A percentile compares a stretch with the other conserved stretches of the same genome.
These are phyloP conservation scores for Candida ponderosae DNA, from an alignment of 805 yeast species.

Conservation along the genomic window DNA sequence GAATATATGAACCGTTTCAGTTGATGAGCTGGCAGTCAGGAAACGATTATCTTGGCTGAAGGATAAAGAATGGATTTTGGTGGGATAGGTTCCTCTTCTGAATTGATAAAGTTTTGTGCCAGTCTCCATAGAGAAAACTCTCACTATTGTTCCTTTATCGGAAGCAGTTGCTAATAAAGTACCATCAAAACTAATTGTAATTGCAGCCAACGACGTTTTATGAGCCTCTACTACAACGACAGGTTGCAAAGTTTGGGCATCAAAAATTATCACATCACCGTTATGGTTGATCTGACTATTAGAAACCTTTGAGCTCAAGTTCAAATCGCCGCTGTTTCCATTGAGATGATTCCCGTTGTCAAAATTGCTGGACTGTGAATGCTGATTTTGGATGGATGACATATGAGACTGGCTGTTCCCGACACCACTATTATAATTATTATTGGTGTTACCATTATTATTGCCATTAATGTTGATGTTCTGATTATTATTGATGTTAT, in stretches of 20 bases:
- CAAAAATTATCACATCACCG: conserved; percentile 66
- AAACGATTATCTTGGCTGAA: conserved; percentile 67
- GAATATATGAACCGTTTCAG: conserved; percentile 91
- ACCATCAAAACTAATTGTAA: conserved; percentile 60
- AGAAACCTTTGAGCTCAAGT: not conserved
- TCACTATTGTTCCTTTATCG: conserved; percentile 68
- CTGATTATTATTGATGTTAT: conserved; percentile 26
- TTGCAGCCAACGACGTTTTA: conserved; percentile 56
- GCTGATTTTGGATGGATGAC: not conserved
- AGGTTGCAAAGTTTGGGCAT: conserved; percentile 54
- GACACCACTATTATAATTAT: conserved; percentile 5
- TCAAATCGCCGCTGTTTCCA: too few species aligned
- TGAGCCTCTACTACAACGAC: conserved; percentile 68
- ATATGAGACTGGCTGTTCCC: conserved; percentile 2
- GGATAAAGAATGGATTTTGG: conserved; percentile 66
- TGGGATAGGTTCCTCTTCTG: conserved; percentile 78
- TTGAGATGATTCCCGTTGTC: too few species aligned
- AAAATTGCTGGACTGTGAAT: conserved; percentile 4
- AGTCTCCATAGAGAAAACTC: conserved; percentile 58
- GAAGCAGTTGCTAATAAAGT: conserved; percentile 64
- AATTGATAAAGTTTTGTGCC: conserved; percentile 62
- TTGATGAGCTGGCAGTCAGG: conserved; percentile 78
- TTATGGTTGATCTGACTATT: conserved; percentile 21
- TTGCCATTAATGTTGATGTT: conserved; percentile 19
- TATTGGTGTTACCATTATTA: conserved; percentile 3